Evolutionary conservation across 2,329 filamentous ascomycete genomes (phyloP), one percentile per base, ranked within the genome.

Genomic region (Ilyonectria robusta): DNA sequence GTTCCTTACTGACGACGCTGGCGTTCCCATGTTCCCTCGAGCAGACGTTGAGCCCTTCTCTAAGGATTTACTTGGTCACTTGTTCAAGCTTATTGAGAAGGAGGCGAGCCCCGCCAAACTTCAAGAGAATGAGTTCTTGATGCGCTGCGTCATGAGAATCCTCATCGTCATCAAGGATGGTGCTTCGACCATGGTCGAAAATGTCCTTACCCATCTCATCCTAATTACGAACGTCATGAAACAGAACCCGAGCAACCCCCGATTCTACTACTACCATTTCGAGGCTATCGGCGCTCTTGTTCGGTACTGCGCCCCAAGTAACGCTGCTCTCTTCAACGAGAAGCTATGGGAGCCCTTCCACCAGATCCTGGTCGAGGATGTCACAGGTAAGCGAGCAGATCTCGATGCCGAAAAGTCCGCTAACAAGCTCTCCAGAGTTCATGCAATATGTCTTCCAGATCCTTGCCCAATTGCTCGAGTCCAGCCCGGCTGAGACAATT

Each of bases 231-330:
- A 93, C 76, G 91, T 97, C 72, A 98, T 98, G 81, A 92, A 94
- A 78, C 89, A 92, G 74, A 99, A 99, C 81, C 96, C 96, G 0
- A 98, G 95, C 84, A 99, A 99, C 81, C 96, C 96, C 2, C 90
- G 94, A 13, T 99, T 99, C 84, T 98, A 98, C 83, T 99, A 99
- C 84, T 99, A 95, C 81, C 94, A 97, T 79, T 99, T 99, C 70
- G 96, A 99, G 83, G 93, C 94, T 3, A 84, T 99, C 51, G 96
- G 96, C 37, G 95, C 96, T 17, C 86, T 99, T 54, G 93, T 98
- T 23, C 80, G 82, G 87, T 86, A 91, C 87, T 82, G 93, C 86
- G 78, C 92, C 83, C 68, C 81, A 2, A 85, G 87, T 3, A 89
- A 93, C 71, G 89, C 93, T 10, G 87, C 89, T 31, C 90, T 92